Evolutionary conservation across 1,284 basidiomycete species (phyloP).

Genomic region (Fistulina hepatica): DNA sequence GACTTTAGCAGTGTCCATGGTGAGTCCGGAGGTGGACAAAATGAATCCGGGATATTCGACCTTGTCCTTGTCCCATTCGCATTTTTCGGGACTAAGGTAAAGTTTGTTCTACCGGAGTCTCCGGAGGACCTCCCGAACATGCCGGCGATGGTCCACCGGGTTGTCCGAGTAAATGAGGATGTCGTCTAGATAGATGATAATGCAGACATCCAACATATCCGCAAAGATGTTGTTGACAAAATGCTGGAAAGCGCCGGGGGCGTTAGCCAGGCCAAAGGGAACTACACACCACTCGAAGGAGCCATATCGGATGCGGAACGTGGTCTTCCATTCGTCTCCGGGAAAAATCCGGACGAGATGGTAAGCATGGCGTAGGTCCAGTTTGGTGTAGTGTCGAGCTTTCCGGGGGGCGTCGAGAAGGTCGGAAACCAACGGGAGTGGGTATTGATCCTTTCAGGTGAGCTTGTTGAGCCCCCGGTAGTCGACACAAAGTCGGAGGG

Average conservation of each 20-base stretch:
- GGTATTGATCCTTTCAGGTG: constrained; percentile 28
- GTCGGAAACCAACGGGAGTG: constrained; percentile 24
- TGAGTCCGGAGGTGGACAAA: constrained; percentile 9
- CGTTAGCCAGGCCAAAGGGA: constrained; percentile 19
- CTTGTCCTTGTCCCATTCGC: constrained; percentile 8
- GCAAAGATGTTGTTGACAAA: constrained; percentile 15
- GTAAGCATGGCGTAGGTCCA: constrained; percentile 26
- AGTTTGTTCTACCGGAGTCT: constrained; percentile 19
- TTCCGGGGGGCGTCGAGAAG: constrained; percentile 12
- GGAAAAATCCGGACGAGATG: constrained; percentile 24
- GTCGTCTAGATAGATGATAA: constrained; percentile 17
- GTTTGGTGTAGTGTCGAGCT: constrained; percentile 25
- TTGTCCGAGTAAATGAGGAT: constrained; percentile 17
- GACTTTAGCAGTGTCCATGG: constrained; percentile 20
- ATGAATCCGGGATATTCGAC: constrained; percentile 15
- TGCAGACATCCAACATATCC: constrained; percentile 12
- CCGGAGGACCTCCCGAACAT: constrained; percentile 23
- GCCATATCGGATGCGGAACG: constrained; percentile 24
- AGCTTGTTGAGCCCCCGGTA: constrained; percentile 27
- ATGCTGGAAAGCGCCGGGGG: constrained; percentile 11
- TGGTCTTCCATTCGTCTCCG: constrained; percentile 27
- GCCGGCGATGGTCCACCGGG: constrained; percentile 17
- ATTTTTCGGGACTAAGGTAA: constrained; percentile 19
- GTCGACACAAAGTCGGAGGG: constrained; percentile 23
- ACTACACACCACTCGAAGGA: constrained; percentile 25